These are phyloP conservation scores for Entomortierella chlamydospora DNA, from an alignment of 192 early-diverging fungal species.

Conservation along the genomic window DNA sequence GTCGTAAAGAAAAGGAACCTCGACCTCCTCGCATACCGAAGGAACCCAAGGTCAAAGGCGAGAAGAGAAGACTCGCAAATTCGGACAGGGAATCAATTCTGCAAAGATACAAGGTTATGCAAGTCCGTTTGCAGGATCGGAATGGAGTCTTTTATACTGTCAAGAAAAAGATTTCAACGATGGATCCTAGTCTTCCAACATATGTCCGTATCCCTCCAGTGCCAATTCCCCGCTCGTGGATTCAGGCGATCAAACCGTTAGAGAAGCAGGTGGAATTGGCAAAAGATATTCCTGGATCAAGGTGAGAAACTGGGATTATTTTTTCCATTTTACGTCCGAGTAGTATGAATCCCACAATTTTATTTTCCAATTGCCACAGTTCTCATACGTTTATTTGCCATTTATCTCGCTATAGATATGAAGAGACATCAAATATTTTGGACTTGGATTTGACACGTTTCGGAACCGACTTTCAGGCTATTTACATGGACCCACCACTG, in stretches of 20 bases:
- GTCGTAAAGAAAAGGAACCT: slow-evolving; percentile 60
- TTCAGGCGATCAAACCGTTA: slow-evolving; percentile 75
- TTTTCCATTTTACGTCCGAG: slow-evolving; percentile 1
- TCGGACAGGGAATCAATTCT: slow-evolving; percentile 77
- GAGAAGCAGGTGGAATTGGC: slow-evolving; percentile 31
- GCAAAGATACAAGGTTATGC: slow-evolving; percentile 88
- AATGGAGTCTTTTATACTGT: slow-evolving; percentile 88
- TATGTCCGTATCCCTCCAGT: slow-evolving; percentile 89
- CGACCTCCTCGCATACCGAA: slow-evolving; percentile 46
- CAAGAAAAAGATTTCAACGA: slow-evolving; percentile 84
- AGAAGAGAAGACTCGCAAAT: slow-evolving; percentile 14
- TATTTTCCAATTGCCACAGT: too few relatives aligned
- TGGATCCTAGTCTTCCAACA: slow-evolving; percentile 87
- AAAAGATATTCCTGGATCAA: slow-evolving; percentile 39
- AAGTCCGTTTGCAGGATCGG: slow-evolving; percentile 86
- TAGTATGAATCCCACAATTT: too few relatives aligned
- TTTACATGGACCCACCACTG: slow-evolving; percentile 94
- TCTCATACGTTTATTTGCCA: too few relatives aligned
- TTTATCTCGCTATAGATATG: slow-evolving; percentile 59
- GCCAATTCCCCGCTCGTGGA: slow-evolving; percentile 90
- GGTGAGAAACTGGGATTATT: slow-evolving; percentile 16
- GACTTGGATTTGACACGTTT: slow-evolving; percentile 62
- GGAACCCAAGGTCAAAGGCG: slow-evolving; percentile 56
- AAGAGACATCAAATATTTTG: slow-evolving; percentile 58
- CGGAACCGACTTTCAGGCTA: slow-evolving; percentile 81